Evolutionary conservation across 805 yeast species (phyloP), one percentile per base, ranked within the genome.

Genomic region (Candida odintsovae): DNA sequence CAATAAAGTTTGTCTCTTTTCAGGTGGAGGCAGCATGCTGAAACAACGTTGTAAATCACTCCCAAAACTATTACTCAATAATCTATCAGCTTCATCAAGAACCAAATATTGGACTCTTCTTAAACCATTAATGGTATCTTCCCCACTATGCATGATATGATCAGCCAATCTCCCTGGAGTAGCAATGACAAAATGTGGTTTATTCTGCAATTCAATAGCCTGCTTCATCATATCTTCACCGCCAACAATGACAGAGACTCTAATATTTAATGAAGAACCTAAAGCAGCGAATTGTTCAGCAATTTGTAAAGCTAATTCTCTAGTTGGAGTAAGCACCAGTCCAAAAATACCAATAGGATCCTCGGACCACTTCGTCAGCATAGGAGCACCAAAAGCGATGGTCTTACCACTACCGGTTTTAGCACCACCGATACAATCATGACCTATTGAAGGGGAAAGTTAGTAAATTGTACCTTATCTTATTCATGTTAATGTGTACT

Each of bases 351-450:
- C 99, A 64, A 77, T 77, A 1, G 99, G 99, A 63, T 94, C 98
- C 54, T 83, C 86, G 0, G 97, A 86, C 97, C 98, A 94, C 59
- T 84, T 76, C 1, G 95, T 80, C 46, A 94, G 71, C 88, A 94
- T 92, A 2, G 99, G 99, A n/a, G 89, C 95, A 1, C 92, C 98
- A 74, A 94, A 94, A 1, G 98, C 97, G 20, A 94, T 82, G 2
- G 99, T 94, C 63, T 94, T 94, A 77, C 99, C 99, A 16, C 95
- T 84, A 67, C 99, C 99, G 0, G 99, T 94, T 64, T 86, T 86
- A 28, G 99, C 99, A 38, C 99, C 99, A 43, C 99, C 99, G 44
- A 94, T 92, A 67, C 97, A 90, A 64, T 90, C 96, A 55, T 82
- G 77, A 8, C 95, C 68, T 61, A 13, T 13, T 18, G 12, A n/a